These are phyloP conservation scores for Rhododendron molle DNA, from an alignment of 148 eudicot species.

Conservation along the genomic window DNA sequence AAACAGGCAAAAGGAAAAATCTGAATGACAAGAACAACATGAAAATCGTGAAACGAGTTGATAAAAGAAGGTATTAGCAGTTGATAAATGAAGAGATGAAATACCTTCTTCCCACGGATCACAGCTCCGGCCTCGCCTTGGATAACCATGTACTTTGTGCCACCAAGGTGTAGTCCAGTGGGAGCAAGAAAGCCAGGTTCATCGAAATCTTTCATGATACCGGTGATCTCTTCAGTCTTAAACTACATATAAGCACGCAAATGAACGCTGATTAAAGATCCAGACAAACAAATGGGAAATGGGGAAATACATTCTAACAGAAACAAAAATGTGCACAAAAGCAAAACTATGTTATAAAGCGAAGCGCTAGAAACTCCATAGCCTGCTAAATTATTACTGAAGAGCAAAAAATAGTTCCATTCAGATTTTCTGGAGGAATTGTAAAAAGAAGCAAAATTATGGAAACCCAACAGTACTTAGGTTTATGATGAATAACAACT, in stretches of 20 bases:
- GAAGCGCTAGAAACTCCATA: neutral
- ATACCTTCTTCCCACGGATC: slow-evolving; percentile 51
- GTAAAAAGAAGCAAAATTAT: neutral
- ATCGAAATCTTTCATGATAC: slow-evolving; percentile 42
- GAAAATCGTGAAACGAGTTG: neutral
- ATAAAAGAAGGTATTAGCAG: too few relatives aligned
- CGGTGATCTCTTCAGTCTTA: slow-evolving; percentile 33
- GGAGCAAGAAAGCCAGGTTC: slow-evolving; percentile 50
- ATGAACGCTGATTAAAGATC: neutral
- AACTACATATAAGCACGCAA: slow-evolving; percentile 23
- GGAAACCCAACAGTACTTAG: neutral
- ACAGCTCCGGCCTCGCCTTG: slow-evolving; percentile 52
- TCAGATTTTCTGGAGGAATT: neutral
- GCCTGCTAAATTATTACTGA: neutral
- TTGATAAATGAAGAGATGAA: neutral
- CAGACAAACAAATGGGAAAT: neutral
- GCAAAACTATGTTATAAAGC: neutral
- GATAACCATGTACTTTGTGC: slow-evolving; percentile 51
- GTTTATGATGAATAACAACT: neutral
- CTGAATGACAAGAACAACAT: neutral
- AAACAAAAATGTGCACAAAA: neutral
- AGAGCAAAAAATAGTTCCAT: neutral
- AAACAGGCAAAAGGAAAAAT: neutral
- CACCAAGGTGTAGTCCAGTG: slow-evolving; percentile 48
- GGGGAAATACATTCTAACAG: neutral